These are phyloP conservation scores for Dianthus caryophyllus DNA, from an alignment of 148 eudicot species.

Conservation along the genomic window DNA sequence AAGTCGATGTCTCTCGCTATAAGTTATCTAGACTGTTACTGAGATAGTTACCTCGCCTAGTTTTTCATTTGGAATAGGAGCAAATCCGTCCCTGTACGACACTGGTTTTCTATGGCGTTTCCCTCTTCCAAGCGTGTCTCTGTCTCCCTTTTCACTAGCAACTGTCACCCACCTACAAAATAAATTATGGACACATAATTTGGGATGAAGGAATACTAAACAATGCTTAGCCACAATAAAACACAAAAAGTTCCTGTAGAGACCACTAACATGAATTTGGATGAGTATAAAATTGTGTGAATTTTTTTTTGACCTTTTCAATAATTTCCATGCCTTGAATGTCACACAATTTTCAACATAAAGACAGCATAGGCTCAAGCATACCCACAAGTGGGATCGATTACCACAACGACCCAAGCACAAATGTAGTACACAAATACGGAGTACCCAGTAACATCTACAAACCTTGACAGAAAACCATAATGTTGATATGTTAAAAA, in stretches of 20 bases:
- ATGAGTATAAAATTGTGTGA: not conserved
- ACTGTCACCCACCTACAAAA: slow-evolving; percentile 84
- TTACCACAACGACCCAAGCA: slow-evolving; percentile 1
- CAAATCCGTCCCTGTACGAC: slow-evolving; percentile 90
- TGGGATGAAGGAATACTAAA: not conserved
- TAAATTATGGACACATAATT: not conserved
- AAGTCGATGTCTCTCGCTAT: not conserved
- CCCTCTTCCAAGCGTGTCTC: slow-evolving; percentile 97
- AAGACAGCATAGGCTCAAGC: not conserved
- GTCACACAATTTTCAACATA: not conserved
- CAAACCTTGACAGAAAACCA: slow-evolving; percentile 1
- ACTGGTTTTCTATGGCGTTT: slow-evolving; percentile 92
- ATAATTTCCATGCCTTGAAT: not conserved
- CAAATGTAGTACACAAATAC: not conserved
- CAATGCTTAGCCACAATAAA: not conserved
- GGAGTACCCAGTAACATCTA: not conserved
- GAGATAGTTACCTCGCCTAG: slow-evolving; percentile 48
- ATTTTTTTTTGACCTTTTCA: not conserved
- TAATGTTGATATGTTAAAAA: too few species aligned
- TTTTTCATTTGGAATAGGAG: slow-evolving; percentile 55
- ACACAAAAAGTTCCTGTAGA: not conserved
- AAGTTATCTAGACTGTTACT: not conserved
- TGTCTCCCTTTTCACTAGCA: slow-evolving; percentile 84
- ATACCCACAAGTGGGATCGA: not conserved
- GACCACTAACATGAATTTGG: not conserved